phyloP scores from a whole-genome alignment of 371 early-diverging fungal genomes.

The Cokeromyces recurvatus region DNA sequence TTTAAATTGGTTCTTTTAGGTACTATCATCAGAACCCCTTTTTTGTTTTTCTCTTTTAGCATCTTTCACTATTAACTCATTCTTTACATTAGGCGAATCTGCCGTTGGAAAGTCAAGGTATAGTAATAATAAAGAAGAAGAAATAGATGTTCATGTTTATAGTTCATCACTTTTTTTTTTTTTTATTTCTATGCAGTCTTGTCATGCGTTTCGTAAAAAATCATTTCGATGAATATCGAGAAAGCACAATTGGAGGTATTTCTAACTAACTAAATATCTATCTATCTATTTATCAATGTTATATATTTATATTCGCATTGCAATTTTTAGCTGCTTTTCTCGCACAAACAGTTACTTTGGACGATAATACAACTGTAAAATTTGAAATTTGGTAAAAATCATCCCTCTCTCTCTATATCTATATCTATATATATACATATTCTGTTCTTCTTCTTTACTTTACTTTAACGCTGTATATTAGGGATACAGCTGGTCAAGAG shows the following conservation, averaged over 20 bases:
- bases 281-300: background rate
- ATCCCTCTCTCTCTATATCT: background rate
- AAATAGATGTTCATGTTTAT: slow-evolving; percentile 16
- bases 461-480: slow-evolving; percentile 9
- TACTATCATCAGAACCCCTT: slow-evolving; percentile 19
- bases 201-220: slow-evolving; percentile 95
- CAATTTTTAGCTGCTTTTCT: slow-evolving; percentile 75
- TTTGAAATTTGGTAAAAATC: slow-evolving; percentile 78
- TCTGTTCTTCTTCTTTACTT: slow-evolving; percentile 1
- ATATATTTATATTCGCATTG: background rate
- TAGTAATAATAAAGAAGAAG: slow-evolving; percentile 23
- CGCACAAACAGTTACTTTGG: slow-evolving; percentile 65
- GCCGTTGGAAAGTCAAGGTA: slow-evolving; percentile 86
- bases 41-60: background rate
- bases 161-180: no score
- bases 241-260: slow-evolving; percentile 95
- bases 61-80: no score
- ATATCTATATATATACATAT: background rate
- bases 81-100: slow-evolving; percentile 85
- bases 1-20: slow-evolving; percentile 80
- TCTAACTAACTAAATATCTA: no score
- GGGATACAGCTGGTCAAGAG: slow-evolving; percentile 95
- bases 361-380: slow-evolving; percentile 68
- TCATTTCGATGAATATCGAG: slow-evolving; percentile 96
- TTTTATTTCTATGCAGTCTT: slow-evolving; percentile 59